Percentiles rank a stretch among this genome's conserved stretches.
phyloP scores from a whole-genome alignment of 1,284 basidiomycete species.

The Thecaphora thlaspeos region DNA sequence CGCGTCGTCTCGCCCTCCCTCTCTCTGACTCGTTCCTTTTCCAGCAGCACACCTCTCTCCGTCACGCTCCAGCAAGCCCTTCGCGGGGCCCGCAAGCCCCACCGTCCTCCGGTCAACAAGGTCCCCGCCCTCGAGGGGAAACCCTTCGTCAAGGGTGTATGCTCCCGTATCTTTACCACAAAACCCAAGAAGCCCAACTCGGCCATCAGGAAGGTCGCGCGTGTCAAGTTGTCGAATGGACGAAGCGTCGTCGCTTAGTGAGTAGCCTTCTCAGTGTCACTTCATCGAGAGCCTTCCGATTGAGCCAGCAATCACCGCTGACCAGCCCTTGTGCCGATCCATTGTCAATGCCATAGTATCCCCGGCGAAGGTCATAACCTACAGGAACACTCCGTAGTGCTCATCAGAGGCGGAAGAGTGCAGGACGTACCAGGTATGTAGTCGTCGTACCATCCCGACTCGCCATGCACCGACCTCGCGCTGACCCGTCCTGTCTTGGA shows the following conservation, averaged over 20 bases:
- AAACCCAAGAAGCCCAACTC: slow-evolving; percentile 99
- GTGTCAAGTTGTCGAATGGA: slow-evolving; percentile 88
- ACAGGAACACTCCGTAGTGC: slow-evolving; percentile 94
- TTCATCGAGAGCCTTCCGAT: no score
- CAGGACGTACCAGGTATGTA: slow-evolving; percentile 78
- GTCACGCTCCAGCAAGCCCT: slow-evolving; percentile 56
- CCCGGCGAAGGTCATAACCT: slow-evolving; percentile 97
- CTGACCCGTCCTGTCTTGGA: no score
- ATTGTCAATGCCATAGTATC: no score
- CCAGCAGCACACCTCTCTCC: slow-evolving; percentile 26
- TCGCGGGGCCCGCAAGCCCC: slow-evolving; percentile 52
- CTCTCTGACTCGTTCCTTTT: no score
- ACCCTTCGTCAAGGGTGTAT: slow-evolving; percentile 57
- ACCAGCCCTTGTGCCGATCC: no score
- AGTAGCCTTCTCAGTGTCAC: no score
- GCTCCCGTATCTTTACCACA: slow-evolving; percentile 55
- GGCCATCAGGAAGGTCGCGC: slow-evolving; percentile 92
- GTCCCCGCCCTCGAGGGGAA: slow-evolving; percentile 50
- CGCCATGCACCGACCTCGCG: not conserved
- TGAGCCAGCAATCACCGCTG: no score
- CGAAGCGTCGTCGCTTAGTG: slow-evolving; percentile 89
- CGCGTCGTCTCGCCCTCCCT: no score
- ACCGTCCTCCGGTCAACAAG: slow-evolving; percentile 58
- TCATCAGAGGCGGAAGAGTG: slow-evolving; percentile 88
- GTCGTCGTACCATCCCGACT: no score